phyloP scores from a whole-genome alignment of 2,329 filamentous ascomycete genomes.

The Blastomyces emzantsi region DNA sequence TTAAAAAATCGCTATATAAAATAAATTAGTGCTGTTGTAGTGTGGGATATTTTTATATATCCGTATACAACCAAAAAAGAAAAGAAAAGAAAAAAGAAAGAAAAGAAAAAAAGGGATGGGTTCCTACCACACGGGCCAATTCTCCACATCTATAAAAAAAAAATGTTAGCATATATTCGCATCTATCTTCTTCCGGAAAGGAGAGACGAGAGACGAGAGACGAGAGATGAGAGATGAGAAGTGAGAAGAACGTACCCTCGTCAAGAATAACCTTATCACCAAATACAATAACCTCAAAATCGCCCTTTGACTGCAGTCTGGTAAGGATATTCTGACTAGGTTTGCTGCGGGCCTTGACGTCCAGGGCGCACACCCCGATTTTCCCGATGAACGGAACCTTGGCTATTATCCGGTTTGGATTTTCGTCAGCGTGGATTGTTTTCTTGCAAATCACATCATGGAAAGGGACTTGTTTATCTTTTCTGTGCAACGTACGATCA shows the following conservation, averaged over 20 bases:
- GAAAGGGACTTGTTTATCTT: slow-evolving; percentile 26
- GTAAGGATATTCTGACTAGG: slow-evolving; percentile 95
- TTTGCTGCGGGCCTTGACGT: slow-evolving; percentile 93
- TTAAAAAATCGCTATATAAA: slow-evolving; percentile 66
- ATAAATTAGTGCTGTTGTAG: neutral
- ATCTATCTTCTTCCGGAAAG: neutral
- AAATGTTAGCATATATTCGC: slow-evolving; percentile 9
- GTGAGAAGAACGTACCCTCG: slow-evolving; percentile 51
- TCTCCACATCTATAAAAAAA: slow-evolving; percentile 61
- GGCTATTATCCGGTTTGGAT: slow-evolving; percentile 14
- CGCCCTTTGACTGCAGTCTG: slow-evolving; percentile 75
- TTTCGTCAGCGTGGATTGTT: neutral
- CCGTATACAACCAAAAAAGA: too few relatives aligned
- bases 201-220: neutral
- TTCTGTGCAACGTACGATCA: slow-evolving; percentile 38
- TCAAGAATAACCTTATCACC: slow-evolving; percentile 98
- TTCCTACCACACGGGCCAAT: slow-evolving; percentile 78
- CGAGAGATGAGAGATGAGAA: neutral
- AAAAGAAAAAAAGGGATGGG: slow-evolving; percentile 2
- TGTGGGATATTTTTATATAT: too few relatives aligned
- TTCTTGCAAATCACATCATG: neutral
- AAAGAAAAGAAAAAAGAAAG: too few relatives aligned
- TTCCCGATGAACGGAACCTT: slow-evolving; percentile 43
- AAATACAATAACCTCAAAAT: slow-evolving; percentile 96
- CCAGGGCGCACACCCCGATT: slow-evolving; percentile 91